Evolutionary conservation across 768 basidiomycete genomes (phyloP), one percentile per base, ranked within the genome.

Genomic region (Boletus vermiculosoides): DNA sequence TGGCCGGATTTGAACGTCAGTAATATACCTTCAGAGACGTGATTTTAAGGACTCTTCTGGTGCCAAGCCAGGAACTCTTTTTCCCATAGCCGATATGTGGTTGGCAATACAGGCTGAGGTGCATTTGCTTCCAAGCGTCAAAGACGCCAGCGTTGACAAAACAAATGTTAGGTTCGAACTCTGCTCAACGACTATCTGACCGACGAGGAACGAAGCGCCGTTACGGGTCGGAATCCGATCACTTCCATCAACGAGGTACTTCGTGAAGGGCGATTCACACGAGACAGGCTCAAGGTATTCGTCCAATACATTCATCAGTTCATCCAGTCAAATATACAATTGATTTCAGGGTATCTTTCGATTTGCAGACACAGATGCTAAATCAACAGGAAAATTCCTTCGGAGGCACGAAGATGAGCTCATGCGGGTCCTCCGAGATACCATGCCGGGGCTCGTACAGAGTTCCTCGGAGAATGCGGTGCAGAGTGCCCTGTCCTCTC

Each of bases 171-270:
- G 95, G 83, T 98, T 42, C 86, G 89, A 56, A 86, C 82, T 6
- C 72, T 98, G 4, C 82, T 98, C 40, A 82, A 85, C 54, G 92
- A 94, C 72, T 98, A 98, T 74, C 78, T 99, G 2, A 88, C 87
- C n/a, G 92, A 94, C 71, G 94, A 96, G 62, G 88, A 92, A 59
- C 86, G 86, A 73, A 88, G 89, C 10, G 80, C 85, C 6, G 79
- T 85, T 10, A 80, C 90, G 22, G 87, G 90, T 7, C 81, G 94
- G 45, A 94, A 95, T 69, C 92, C 92, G 8, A 88, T 98, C 58
- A 85, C 87, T 0, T 94, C 95, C 1, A 93, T 98, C 70, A 97
- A 95, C 63, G 97, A 98, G 63, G 87, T 92, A 15, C 80, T 99
- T 39, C 83, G 93, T 16, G 91, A 92, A 53, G 90, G 92, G 36